A percentile compares a stretch with the other conserved stretches of the same genome.
Evolutionary conservation across 129 eudicot species (phyloP).

Genomic region (Cynara cardunculus): DNA sequence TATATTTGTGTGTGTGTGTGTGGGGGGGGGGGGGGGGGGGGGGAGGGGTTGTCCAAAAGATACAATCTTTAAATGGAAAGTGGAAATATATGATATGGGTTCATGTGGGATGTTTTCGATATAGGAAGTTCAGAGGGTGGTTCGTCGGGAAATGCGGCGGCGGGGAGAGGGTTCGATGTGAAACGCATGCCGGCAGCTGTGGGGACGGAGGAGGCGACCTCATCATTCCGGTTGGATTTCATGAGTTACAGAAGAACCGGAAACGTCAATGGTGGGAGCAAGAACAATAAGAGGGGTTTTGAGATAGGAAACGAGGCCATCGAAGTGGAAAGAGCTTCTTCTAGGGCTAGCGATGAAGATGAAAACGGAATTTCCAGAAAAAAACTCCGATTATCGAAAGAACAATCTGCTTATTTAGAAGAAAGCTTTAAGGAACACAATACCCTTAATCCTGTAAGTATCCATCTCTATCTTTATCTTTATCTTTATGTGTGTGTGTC

Average conservation of each 20-base stretch:
- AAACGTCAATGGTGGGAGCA: constrained; percentile 14
- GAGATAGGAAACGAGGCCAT: constrained; percentile 47
- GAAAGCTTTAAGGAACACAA: constrained; percentile 76
- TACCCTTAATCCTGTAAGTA: constrained; percentile 72
- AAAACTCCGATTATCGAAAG: constrained; percentile 64
- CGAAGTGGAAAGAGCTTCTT: constrained; percentile 53
- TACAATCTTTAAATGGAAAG: not conserved
- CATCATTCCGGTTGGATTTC: constrained; percentile 55
- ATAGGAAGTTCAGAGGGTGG: constrained; percentile 75
- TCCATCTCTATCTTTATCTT: not conserved
- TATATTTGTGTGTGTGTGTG: not conserved
- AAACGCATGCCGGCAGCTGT: constrained; percentile 35
- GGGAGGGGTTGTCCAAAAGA: not conserved
- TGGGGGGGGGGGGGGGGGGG: no score
- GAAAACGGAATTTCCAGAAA: constrained; percentile 53
- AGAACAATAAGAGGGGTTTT: constrained; percentile 31
- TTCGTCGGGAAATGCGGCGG: constrained; percentile 60
- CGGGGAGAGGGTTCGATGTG: constrained; percentile 49
- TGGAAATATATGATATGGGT: not conserved
- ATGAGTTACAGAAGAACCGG: constrained; percentile 35
- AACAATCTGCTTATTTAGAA: constrained; percentile 84
- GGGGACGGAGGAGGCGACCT: constrained; percentile 56
- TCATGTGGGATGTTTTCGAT: not conserved
- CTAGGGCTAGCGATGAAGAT: constrained; percentile 79
- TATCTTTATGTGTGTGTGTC: not conserved